Percentiles rank a stretch among this genome's conserved stretches.
These are phyloP conservation scores for Polygonum maritimum DNA, from an alignment of 148 eudicot genomes.

Conservation along the genomic window DNA sequence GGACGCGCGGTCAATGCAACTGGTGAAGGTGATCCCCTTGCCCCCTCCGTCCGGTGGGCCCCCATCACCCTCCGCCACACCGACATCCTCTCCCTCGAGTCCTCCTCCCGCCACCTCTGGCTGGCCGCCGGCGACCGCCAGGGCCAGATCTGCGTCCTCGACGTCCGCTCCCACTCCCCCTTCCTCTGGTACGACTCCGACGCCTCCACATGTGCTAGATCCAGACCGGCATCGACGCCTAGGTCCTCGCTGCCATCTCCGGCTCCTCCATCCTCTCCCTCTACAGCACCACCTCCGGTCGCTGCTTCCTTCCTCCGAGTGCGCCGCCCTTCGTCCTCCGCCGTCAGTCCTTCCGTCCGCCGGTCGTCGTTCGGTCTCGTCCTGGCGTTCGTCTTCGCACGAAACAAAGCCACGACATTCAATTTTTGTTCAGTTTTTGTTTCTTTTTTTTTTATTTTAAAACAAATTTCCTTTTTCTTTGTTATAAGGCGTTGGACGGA, in stretches of 20 bases:
- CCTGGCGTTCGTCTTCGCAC: too few relatives aligned
- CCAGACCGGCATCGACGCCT: conserved; percentile 47
- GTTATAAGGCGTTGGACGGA: too few relatives aligned
- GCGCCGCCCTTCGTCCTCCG: conserved; percentile 55
- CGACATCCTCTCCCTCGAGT: conserved; percentile 32
- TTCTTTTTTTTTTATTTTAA: too few relatives aligned
- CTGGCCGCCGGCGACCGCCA: conserved; percentile 87
- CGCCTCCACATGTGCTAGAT: conserved; percentile 59
- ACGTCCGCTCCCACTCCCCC: conserved; percentile 37
- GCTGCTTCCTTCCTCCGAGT: conserved; percentile 63
- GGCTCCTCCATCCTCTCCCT: conserved; percentile 67
- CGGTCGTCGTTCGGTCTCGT: conserved; percentile 59
- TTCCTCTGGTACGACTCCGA: conserved; percentile 34
- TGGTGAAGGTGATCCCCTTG: conserved; percentile 62
- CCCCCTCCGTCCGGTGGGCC: conserved; percentile 87
- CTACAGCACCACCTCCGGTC: conserved; percentile 46
- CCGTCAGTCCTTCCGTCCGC: conserved; percentile 70
- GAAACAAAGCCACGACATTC: too few relatives aligned
- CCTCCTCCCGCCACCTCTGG: conserved; percentile 36
- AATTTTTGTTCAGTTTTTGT: too few relatives aligned
- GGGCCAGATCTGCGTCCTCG: conserved; percentile 62
- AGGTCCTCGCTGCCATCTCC: conserved; percentile 59
- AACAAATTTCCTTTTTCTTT: too few relatives aligned
- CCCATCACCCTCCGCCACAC: too few relatives aligned
- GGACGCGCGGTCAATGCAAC: conserved; percentile 74